Evolutionary conservation across 768 basidiomycete species (phyloP), one percentile per base, ranked within the genome.

Genomic region (Trametes meyenii): DNA sequence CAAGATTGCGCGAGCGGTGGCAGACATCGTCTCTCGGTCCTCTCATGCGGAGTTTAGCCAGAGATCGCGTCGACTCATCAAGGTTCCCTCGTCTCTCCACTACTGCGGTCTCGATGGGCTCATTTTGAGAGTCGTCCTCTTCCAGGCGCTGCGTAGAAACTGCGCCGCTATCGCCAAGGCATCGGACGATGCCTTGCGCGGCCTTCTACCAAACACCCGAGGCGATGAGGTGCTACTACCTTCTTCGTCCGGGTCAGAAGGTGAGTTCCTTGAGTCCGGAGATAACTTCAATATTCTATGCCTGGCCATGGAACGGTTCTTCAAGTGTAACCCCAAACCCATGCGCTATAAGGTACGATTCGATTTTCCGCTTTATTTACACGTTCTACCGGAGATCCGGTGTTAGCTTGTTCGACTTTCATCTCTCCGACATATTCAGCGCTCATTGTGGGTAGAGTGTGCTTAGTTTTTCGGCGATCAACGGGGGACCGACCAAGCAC

Each of bases 21-120:
- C 73, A 33, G 74, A 75, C 26, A 83, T 91, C 38, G 76, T 83
- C 42, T 65, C 70, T 49, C 81, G 87, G 23, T 89, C 89, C 3
- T 71, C 74, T 2, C 78, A 85, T 64, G 55, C 69, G 1, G 55
- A 54, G 11, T 89, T 89, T 69, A 73, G 77, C 46, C 73, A 75
- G 26, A 77, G 70, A 60, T 84, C 78, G 67, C 67, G 69, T 54
- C 75, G 72, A 10, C 70, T 82, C 19, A 66, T 88, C 17, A 79
- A 82, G 80, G 88, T 87, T 70, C 29, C 21, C 8, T 13, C 17
- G 11, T 24, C 53, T 59, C 29, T 49, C 17, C 8, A 39, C n/a
- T 33, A n/a, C 36, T 39, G n/a, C 35, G 36, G 35, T 51, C 19
- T 17, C 33, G 26, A 10, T n/a, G 3, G 26, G 36, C 50, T 51